These are phyloP conservation scores for Hypoxylon sp. DNA, from an alignment of 2,329 filamentous ascomycete genomes.

Conservation along the genomic window DNA sequence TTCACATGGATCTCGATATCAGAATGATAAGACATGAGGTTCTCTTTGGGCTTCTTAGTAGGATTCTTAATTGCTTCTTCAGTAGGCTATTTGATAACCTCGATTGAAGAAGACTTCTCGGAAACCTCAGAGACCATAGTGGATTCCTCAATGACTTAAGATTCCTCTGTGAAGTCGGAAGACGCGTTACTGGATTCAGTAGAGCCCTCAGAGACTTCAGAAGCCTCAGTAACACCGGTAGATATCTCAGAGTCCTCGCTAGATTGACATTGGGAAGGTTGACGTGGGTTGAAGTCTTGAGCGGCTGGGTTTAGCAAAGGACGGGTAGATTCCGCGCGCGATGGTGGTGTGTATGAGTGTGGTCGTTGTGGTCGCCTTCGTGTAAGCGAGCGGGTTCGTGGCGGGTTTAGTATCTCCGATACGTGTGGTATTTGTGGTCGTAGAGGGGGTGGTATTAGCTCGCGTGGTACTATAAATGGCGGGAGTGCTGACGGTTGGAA, in stretches of 20 bases:
- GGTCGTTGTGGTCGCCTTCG: background rate
- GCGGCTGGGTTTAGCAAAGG: background rate
- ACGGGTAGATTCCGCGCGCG: background rate
- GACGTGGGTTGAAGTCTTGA: background rate
- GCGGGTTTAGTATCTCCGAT: background rate
- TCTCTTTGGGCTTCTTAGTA: no score
- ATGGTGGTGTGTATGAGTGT: background rate
- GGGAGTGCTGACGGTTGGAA: background rate
- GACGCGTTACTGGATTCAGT: background rate
- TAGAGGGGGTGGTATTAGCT: background rate
- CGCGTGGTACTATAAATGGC: background rate
- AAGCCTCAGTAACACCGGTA: background rate
- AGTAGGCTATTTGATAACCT: background rate
- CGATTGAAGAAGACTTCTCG: background rate
- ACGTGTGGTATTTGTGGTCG: background rate
- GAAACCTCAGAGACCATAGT: background rate
- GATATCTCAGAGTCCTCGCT: background rate
- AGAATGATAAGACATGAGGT: background rate
- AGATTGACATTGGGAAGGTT: background rate
- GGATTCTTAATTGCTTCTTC: background rate
- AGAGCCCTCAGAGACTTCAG: background rate
- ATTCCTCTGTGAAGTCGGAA: no score
- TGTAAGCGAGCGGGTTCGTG: background rate
- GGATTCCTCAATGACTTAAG: no score
- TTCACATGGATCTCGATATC: background rate